Evolutionary conservation across 805 yeast species (phyloP).

Genomic region (Teunomyces panamensis): DNA sequence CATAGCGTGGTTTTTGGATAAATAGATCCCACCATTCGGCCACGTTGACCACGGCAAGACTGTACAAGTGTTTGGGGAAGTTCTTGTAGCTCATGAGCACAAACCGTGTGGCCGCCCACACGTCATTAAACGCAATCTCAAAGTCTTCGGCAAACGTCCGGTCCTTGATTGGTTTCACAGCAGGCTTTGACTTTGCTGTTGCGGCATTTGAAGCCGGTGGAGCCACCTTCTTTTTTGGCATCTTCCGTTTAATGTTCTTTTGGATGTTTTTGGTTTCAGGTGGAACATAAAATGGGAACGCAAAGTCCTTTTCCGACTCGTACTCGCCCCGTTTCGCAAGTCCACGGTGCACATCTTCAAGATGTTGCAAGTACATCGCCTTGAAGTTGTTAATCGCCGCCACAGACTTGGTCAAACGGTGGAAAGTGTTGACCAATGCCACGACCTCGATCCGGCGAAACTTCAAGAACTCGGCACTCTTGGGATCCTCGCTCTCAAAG

Average conservation of each 20-base stretch:
- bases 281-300: slow-evolving; percentile 32
- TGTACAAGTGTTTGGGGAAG: slow-evolving; percentile 63
- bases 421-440: slow-evolving; percentile 88
- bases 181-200: not conserved
- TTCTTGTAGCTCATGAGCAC: slow-evolving; percentile 62
- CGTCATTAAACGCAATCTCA: slow-evolving; percentile 48
- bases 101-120: slow-evolving; percentile 60
- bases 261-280: not conserved
- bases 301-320: slow-evolving; percentile 29
- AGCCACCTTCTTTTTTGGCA: slow-evolving; percentile 7
- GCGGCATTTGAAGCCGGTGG: slow-evolving; percentile 2
- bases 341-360: slow-evolving; percentile 40
- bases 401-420: slow-evolving; percentile 82
- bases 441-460: slow-evolving; percentile 81
- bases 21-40: slow-evolving; percentile 70
- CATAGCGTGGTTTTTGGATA: slow-evolving; percentile 50
- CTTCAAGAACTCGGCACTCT: slow-evolving; percentile 51
- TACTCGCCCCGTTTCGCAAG: slow-evolving; percentile 39
- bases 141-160: slow-evolving; percentile 40
- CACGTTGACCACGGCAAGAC: slow-evolving; percentile 45
- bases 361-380: slow-evolving; percentile 43
- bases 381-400: slow-evolving; percentile 72
- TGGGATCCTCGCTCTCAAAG: slow-evolving; percentile 66
- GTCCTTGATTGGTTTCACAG: not conserved
- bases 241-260: not conserved